A percentile compares a stretch with the other conserved stretches of the same genome.
phyloP scores from a whole-genome alignment of 352 stramenopile species.

The Globisporangium spiculum region DNA sequence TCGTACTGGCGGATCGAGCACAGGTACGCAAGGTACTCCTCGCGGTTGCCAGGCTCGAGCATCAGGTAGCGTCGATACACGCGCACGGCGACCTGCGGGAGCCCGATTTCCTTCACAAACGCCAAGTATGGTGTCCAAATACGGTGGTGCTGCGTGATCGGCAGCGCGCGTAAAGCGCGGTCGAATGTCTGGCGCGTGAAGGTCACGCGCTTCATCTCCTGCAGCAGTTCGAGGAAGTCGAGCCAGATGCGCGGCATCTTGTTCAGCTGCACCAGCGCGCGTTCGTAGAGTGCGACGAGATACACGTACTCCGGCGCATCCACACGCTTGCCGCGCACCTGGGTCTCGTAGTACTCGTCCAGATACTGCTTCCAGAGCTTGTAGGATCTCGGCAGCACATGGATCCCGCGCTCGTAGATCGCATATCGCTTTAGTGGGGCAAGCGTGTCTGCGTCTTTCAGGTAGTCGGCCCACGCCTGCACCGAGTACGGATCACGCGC shows the following conservation, averaged over 20 bases:
- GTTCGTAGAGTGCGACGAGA: conserved; percentile 78
- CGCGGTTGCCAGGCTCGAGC: conserved; percentile 69
- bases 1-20: conserved; percentile 65
- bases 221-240: conserved; percentile 81
- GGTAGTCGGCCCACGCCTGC: conserved; percentile 78
- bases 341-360: conserved; percentile 58
- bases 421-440: conserved; percentile 27
- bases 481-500: conserved; percentile 80
- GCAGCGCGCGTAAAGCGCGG: conserved; percentile 92
- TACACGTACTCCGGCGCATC: conserved; percentile 41
- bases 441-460: conserved; percentile 25
- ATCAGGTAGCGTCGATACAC: conserved; percentile 89
- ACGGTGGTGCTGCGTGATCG: conserved; percentile 97
- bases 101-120: conserved; percentile 82
- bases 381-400: conserved; percentile 88
- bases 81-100: conserved; percentile 75
- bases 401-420: conserved; percentile 88
- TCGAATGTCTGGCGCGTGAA: conserved; percentile 90
- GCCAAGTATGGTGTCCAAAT: conserved; percentile 94
- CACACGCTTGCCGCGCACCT: conserved; percentile 63
- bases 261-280: conserved; percentile 88
- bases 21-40: conserved; percentile 82
- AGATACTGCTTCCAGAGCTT: conserved; percentile 94
- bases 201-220: conserved; percentile 77
- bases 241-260: conserved; percentile 98